Evolutionary conservation across 2,329 filamentous ascomycete genomes (phyloP).

Genomic region (Elsinoe ampelina): DNA sequence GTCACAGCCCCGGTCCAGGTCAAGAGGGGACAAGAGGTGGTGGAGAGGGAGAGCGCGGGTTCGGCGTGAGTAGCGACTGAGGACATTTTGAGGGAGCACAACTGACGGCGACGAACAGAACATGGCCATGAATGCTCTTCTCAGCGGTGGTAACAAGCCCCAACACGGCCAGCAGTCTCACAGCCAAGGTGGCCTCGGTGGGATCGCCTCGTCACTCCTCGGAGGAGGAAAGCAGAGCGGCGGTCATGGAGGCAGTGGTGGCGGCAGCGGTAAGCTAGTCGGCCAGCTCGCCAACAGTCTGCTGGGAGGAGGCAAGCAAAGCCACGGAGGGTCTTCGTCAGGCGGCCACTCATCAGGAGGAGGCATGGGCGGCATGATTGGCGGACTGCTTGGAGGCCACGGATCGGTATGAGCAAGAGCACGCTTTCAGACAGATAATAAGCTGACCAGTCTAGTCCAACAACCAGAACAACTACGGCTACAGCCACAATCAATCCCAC

Average conservation of each 20-base stretch:
- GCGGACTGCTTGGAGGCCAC: conserved; percentile 18
- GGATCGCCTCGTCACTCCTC: conserved; percentile 8
- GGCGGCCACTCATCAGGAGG: conserved; percentile 6
- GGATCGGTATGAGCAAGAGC: conserved; percentile 15
- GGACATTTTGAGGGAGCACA: neutral
- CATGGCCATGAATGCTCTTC: conserved; percentile 21
- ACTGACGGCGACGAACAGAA: conserved; percentile 14
- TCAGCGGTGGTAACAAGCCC: conserved; percentile 26
- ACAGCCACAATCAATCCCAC: conserved; percentile 24
- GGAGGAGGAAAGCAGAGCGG: conserved; percentile 7
- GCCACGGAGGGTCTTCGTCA: conserved; percentile 6
- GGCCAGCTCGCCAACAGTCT: conserved; percentile 9
- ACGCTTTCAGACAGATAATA: neutral
- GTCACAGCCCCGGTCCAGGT: conserved; percentile 16
- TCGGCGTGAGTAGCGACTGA: conserved; percentile 17
- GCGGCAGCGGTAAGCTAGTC: conserved; percentile 12
- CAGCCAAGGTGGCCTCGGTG: conserved; percentile 14
- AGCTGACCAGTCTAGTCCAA: conserved; percentile 10
- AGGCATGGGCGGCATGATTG: conserved; percentile 16
- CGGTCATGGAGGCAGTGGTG: conserved; percentile 12
- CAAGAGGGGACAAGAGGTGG: conserved; percentile 21
- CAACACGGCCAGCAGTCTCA: conserved; percentile 16
- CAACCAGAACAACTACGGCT: conserved; percentile 26
- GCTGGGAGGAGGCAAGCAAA: conserved; percentile 14
- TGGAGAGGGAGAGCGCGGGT: conserved; percentile 21